Conservation (phyloP, 345 rosid genomes). For the Lepidium africanum region DNA sequence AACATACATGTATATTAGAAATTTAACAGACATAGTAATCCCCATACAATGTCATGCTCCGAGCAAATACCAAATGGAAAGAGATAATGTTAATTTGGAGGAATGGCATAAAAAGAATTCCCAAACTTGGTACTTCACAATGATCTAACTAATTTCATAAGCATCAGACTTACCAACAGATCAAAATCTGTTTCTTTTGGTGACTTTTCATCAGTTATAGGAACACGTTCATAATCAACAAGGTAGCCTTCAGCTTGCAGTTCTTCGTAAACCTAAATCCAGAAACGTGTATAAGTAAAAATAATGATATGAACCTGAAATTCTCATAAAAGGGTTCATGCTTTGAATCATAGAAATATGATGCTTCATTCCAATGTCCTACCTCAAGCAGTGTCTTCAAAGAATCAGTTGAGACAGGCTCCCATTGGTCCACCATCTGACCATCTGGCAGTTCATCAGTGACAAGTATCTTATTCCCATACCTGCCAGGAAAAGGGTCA, state of each 20-base stretch:
- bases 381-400: constrained; percentile 94
- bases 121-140: background rate
- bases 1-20: background rate
- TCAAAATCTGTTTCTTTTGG: constrained; percentile 94
- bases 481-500: constrained; percentile 47
- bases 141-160: background rate
- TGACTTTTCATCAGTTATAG: constrained; percentile 92
- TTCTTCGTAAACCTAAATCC: constrained; percentile 71
- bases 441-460: constrained; percentile 98
- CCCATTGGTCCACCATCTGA: constrained; percentile 99
- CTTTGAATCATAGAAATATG: constrained; percentile 1
- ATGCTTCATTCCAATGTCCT: constrained; percentile 8
- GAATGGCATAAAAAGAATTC: background rate
- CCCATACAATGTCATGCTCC: background rate
- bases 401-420: constrained; percentile 75
- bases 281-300: background rate
- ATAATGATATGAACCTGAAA: background rate
- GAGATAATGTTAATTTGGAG: background rate
- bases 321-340: constrained; percentile 5
- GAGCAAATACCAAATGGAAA: constrained; percentile 1
- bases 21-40: background rate
- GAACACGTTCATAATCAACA: constrained; percentile 92
- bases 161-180: constrained; percentile 54
- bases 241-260: constrained; percentile 79
- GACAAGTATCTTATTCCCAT: constrained; percentile 96